Conservation (phyloP, 345 rosid species). For the Citrus hindsii region DNA sequence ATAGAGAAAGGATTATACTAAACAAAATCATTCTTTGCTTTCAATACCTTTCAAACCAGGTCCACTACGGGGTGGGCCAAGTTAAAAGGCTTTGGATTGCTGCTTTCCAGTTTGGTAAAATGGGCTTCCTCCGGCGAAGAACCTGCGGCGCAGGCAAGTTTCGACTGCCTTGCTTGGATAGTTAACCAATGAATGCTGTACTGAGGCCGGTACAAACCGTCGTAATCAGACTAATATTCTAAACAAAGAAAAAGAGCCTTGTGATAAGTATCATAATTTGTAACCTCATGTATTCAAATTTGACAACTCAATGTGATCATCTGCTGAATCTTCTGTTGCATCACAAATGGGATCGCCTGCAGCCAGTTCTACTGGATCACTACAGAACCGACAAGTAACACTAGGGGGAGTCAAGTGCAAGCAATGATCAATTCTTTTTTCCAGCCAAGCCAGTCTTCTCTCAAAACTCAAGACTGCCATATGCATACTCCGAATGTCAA, state of each 20-base stretch:
- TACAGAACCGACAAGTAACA: slow-evolving; percentile 44
- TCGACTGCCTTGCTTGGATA: background rate
- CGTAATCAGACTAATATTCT: background rate
- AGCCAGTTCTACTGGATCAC: slow-evolving; percentile 18
- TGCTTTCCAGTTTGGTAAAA: background rate
- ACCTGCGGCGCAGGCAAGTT: background rate
- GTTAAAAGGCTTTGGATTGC: background rate
- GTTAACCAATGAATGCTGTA: background rate
- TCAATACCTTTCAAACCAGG: background rate
- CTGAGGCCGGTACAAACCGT: background rate
- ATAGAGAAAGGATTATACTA: no score
- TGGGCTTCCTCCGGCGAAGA: background rate
- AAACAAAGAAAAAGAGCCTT: background rate
- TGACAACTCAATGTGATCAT: slow-evolving; percentile 25
- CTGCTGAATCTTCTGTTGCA: background rate
- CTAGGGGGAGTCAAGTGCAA: slow-evolving; percentile 42
- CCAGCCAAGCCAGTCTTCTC: slow-evolving; percentile 79
- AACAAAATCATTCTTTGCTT: background rate
- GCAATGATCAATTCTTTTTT: slow-evolving; percentile 52
- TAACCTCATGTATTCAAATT: slow-evolving; percentile 15
- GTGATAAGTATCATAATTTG: background rate
- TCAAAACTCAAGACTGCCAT: slow-evolving; percentile 63
- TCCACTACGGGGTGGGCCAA: background rate
- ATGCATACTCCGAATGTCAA: slow-evolving; percentile 67
- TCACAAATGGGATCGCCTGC: slow-evolving; percentile 13